Percentiles rank a stretch among this genome's conserved stretches.
Conservation (phyloP, 2,329 filamentous ascomycete genomes). For the Exophiala dermatitidis region DNA sequence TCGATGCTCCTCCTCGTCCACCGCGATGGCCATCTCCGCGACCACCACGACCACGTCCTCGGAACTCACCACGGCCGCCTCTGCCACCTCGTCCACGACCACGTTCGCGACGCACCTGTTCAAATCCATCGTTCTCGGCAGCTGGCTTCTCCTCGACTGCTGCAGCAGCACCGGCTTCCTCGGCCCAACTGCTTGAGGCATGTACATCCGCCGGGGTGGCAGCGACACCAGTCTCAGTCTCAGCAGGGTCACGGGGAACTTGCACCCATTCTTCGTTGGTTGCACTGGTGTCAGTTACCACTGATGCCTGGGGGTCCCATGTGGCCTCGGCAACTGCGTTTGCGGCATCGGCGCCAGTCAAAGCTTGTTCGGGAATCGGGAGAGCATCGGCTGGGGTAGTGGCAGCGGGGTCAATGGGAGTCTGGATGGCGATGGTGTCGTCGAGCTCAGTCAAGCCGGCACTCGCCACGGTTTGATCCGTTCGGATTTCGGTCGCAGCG, state of each 20-base stretch:
- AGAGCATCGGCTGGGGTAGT: slow-evolving; percentile 21
- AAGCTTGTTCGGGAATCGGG: slow-evolving; percentile 35
- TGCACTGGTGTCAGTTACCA: slow-evolving; percentile 43
- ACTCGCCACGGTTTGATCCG: slow-evolving; percentile 55
- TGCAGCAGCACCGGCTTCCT: slow-evolving; percentile 60
- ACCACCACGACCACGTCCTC: slow-evolving; percentile 34
- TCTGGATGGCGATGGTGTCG: slow-evolving; percentile 47
- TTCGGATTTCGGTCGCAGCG: slow-evolving; percentile 34
- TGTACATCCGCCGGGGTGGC: slow-evolving; percentile 52
- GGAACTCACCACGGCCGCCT: slow-evolving; percentile 29
- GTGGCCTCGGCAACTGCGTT: slow-evolving; percentile 45
- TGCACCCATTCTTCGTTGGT: slow-evolving; percentile 64
- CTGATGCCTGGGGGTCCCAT: slow-evolving; percentile 49
- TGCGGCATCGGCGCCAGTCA: slow-evolving; percentile 36
- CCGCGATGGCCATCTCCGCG: slow-evolving; percentile 27
- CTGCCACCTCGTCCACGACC: slow-evolving; percentile 33
- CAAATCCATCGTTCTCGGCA: slow-evolving; percentile 33
- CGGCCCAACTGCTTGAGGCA: slow-evolving; percentile 68
- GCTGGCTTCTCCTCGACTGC: slow-evolving; percentile 28
- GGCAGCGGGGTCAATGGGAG: slow-evolving; percentile 45
- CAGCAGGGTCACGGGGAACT: slow-evolving; percentile 62
- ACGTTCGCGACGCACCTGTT: slow-evolving; percentile 34
- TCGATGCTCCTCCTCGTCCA: slow-evolving; percentile 28
- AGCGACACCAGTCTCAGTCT: slow-evolving; percentile 61
- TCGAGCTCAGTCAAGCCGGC: slow-evolving; percentile 55